Conservation (phyloP, 768 basidiomycete genomes). For the Phanerochaete carnosa region DNA sequence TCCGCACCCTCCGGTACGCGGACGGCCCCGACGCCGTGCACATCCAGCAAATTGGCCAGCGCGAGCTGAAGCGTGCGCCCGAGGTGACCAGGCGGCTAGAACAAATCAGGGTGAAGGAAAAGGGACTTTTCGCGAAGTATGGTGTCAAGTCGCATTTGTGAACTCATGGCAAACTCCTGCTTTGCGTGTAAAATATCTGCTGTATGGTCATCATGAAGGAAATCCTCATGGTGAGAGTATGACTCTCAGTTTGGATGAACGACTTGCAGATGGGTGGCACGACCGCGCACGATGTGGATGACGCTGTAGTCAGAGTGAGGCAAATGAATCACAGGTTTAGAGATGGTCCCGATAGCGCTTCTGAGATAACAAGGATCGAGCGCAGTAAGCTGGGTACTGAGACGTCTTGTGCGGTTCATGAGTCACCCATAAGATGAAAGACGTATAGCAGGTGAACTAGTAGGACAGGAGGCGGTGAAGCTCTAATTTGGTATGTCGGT, state of each 20-base stretch:
- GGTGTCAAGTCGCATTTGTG: conserved; percentile 58
- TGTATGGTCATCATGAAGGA: neutral
- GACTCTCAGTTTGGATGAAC: neutral
- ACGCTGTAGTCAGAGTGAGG: too few species aligned
- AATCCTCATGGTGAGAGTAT: neutral
- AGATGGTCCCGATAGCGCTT: too few species aligned
- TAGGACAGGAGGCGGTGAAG: too few species aligned
- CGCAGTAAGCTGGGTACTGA: too few species aligned
- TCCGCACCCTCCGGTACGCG: conserved; percentile 86
- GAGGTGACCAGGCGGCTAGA: conserved; percentile 50
- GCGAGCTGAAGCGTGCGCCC: conserved; percentile 79
- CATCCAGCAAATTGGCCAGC: conserved; percentile 90
- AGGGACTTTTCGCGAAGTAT: conserved; percentile 53
- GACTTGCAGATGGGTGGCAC: too few species aligned
- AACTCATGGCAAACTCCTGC: neutral
- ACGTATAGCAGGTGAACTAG: too few species aligned
- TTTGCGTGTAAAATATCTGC: neutral
- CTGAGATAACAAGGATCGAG: too few species aligned
- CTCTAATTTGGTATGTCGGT: too few species aligned
- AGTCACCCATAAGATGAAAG: too few species aligned
- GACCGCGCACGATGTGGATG: too few species aligned
- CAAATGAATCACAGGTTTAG: too few species aligned
- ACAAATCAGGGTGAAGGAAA: conserved; percentile 60
- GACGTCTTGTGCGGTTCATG: too few species aligned
- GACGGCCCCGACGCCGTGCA: conserved; percentile 91